These are phyloP conservation scores for Naganishia cerealis DNA, from an alignment of 1,284 basidiomycete genomes.

Conservation along the genomic window DNA sequence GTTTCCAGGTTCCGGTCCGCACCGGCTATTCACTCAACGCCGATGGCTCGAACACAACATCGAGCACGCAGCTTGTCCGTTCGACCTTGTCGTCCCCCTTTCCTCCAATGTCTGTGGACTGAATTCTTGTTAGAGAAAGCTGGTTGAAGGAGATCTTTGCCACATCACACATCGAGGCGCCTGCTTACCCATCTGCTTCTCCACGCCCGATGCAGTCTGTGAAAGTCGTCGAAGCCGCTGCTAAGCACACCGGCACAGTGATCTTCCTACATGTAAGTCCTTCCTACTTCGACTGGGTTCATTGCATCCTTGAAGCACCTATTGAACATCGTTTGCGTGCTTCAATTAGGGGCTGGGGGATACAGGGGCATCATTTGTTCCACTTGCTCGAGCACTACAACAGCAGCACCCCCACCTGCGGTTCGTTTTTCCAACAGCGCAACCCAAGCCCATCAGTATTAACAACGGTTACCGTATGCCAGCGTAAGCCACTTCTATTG, in stretches of 20 bases:
- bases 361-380: constrained; percentile 39
- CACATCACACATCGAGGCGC: background rate
- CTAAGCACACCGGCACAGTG: constrained; percentile 77
- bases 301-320: background rate
- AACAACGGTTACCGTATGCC: constrained; percentile 46
- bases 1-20: background rate
- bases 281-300: background rate
- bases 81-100: background rate
- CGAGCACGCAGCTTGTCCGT: background rate
- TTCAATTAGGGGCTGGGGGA: constrained; percentile 68
- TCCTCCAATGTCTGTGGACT: background rate
- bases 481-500: constrained; percentile 12
- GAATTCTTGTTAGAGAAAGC: background rate
- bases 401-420: constrained; percentile 63
- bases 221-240: constrained; percentile 32
- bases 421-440: constrained; percentile 78
- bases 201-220: constrained; percentile 17
- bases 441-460: constrained; percentile 55
- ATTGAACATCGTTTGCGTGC: background rate
- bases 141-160: background rate
- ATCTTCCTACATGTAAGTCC: constrained; percentile 78
- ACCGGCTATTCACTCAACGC: background rate
- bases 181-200: background rate
- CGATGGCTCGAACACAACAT: background rate
- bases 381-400: constrained; percentile 18